Conservation (phyloP, 441 rosid species). For the Raphanus hybrid region DNA sequence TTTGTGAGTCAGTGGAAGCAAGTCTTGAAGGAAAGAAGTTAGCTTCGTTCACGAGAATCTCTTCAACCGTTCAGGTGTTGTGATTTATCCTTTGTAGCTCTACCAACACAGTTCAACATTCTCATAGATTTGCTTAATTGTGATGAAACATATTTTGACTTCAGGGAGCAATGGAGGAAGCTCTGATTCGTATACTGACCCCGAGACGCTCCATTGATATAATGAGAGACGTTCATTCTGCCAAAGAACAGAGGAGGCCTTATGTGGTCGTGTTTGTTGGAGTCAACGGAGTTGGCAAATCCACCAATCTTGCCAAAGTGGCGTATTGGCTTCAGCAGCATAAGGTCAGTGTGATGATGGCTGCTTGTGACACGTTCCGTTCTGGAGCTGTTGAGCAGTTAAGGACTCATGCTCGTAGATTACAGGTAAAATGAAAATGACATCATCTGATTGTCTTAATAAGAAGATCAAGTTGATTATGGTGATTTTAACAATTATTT, state of each 20-base stretch:
- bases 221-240: slow-evolving; percentile 87
- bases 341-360: slow-evolving; percentile 92
- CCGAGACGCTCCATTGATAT: slow-evolving; percentile 96
- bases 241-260: slow-evolving; percentile 87
- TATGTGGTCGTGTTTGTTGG: slow-evolving; percentile 96
- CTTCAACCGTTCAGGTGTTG: slow-evolving; percentile 94
- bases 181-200: slow-evolving; percentile 92
- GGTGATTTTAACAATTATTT: background rate
- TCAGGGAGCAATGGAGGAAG: slow-evolving; percentile 98
- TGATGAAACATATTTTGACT: slow-evolving; percentile 37
- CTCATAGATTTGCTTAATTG: background rate
- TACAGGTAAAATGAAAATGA: slow-evolving; percentile 61
- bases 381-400: slow-evolving; percentile 99
- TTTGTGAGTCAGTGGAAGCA: slow-evolving; percentile 93
- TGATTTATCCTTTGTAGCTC: slow-evolving; percentile 31
- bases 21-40: slow-evolving; percentile 97
- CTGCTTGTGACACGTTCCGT: slow-evolving; percentile 98
- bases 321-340: slow-evolving; percentile 99
- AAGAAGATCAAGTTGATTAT: background rate
- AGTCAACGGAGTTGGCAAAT: slow-evolving; percentile 98
- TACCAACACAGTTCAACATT: background rate
- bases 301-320: slow-evolving; percentile 96
- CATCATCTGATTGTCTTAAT: background rate
- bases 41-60: slow-evolving; percentile 94
- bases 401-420: slow-evolving; percentile 94